Evolutionary conservation across 768 basidiomycete species (phyloP).

Genomic region (Suillus alpinus): DNA sequence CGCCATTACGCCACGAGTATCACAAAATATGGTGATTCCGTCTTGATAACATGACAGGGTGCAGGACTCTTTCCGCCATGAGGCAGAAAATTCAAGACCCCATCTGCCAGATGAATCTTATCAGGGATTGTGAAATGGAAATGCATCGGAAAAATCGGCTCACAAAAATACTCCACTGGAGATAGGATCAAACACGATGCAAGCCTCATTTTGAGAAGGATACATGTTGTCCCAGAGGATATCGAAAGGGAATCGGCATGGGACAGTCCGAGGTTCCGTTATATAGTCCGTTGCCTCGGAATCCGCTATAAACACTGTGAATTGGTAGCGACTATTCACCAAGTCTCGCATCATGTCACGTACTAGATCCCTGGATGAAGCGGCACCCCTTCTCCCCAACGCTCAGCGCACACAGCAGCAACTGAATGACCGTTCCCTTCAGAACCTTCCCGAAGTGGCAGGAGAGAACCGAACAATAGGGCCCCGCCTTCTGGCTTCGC

Average conservation of each 20-base stretch:
- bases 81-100: constrained; percentile 29
- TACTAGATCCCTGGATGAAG: constrained; percentile 25
- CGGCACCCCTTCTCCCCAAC: constrained; percentile 26
- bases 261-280: constrained; percentile 9
- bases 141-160: constrained; percentile 9
- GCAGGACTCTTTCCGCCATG: constrained; percentile 43
- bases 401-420: constrained; percentile 7
- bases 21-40: constrained; percentile 13
- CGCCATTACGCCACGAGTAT: constrained; percentile 8
- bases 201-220: constrained; percentile 20
- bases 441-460: constrained; percentile 28
- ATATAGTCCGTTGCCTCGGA: constrained; percentile 10
- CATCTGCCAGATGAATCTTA: constrained; percentile 8
- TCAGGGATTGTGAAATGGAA: constrained; percentile 4
- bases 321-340: background rate
- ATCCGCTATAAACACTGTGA: constrained; percentile 15
- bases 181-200: constrained; percentile 27
- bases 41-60: constrained; percentile 13
- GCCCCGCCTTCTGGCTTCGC: constrained; percentile 40
- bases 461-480: constrained; percentile 17
- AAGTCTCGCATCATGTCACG: constrained; percentile 12
- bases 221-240: constrained; percentile 7
- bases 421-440: constrained; percentile 12
- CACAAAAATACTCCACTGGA: constrained; percentile 3
- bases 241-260: constrained; percentile 8